These are phyloP conservation scores for Fistulifera pelliculosa DNA, from an alignment of 108 stramenopile genomes.

Conservation along the genomic window DNA sequence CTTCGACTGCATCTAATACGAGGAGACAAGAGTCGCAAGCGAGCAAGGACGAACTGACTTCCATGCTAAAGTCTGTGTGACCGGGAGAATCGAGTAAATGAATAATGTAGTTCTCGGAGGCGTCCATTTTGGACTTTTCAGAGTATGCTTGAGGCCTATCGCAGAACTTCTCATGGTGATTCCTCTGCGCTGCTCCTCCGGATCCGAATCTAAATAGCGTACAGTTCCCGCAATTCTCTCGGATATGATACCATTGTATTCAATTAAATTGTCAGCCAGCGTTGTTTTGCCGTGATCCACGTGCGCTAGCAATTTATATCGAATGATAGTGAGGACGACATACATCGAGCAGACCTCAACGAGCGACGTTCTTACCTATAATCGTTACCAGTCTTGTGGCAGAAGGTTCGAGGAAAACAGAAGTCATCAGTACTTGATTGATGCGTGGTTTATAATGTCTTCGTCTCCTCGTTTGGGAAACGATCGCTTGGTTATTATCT, in stretches of 20 bases:
- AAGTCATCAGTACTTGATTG: no score
- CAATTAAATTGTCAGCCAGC: slow-evolving; percentile 88
- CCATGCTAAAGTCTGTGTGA: slow-evolving; percentile 94
- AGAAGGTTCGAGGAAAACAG: no score
- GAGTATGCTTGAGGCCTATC: slow-evolving; percentile 73
- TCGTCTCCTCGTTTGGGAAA: no score
- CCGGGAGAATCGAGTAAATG: slow-evolving; percentile 97
- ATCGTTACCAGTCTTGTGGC: no score
- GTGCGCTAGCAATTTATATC: slow-evolving; percentile 50
- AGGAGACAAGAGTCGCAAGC: slow-evolving; percentile 91
- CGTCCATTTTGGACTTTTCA: slow-evolving; percentile 11
- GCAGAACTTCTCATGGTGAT: slow-evolving; percentile 95
- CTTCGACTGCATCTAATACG: slow-evolving; percentile 95
- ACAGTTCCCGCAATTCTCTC: slow-evolving; percentile 80
- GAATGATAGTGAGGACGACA: no score
- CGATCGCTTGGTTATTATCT: no score
- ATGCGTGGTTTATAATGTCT: no score
- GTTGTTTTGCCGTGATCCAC: slow-evolving; percentile 99
- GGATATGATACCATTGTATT: slow-evolving; percentile 78
- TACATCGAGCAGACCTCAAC: no score
- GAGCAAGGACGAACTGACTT: slow-evolving; percentile 89
- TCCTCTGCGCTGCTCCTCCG: slow-evolving; percentile 94
- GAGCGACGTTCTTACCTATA: no score
- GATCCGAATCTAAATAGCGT: slow-evolving; percentile 75
- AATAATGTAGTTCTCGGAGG: slow-evolving; percentile 34